Evolutionary conservation across 192 early-diverging fungal genomes (phyloP).

Genomic region (Gryganskiella cystojenkinii): DNA sequence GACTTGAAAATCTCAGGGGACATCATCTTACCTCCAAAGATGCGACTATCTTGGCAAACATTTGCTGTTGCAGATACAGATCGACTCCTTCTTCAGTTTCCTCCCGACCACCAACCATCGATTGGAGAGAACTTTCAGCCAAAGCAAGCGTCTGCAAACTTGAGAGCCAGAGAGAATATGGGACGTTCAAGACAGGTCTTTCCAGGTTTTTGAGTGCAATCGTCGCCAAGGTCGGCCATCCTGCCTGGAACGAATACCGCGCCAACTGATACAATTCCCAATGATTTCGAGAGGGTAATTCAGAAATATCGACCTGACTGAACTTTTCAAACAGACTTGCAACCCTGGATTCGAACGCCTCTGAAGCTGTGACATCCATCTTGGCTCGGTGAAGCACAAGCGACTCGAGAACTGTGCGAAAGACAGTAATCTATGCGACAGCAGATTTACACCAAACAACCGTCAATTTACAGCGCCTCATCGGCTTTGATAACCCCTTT

Average conservation of each 20-base stretch:
- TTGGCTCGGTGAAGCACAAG: not conserved
- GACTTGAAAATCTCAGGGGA: not conserved
- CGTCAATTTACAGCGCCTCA: not conserved
- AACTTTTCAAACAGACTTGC: constrained; percentile 28
- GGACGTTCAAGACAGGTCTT: constrained; percentile 10
- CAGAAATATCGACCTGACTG: constrained; percentile 7
- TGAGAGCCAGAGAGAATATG: constrained; percentile 27
- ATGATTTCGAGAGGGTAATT: constrained; percentile 19
- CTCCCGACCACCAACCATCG: not conserved
- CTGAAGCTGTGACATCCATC: not conserved
- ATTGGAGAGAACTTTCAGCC: constrained; percentile 35
- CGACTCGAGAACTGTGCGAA: constrained; percentile 23
- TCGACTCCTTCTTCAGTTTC: constrained; percentile 4
- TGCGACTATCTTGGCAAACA: constrained; percentile 31
- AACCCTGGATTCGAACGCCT: constrained; percentile 14
- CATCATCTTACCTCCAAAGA: constrained; percentile 28
- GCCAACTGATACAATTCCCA: constrained; percentile 49
- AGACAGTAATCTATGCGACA: constrained; percentile 18
- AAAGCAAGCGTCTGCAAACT: constrained; percentile 17
- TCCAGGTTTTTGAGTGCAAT: constrained; percentile 31
- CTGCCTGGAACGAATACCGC: constrained; percentile 34
- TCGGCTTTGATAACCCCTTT: not conserved
- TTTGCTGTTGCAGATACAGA: constrained; percentile 32
- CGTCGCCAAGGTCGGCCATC: constrained; percentile 33
- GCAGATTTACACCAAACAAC: not conserved